Evolutionary conservation across 2,329 filamentous ascomycete species (phyloP).

Genomic region (Tolypocladium tropicale): DNA sequence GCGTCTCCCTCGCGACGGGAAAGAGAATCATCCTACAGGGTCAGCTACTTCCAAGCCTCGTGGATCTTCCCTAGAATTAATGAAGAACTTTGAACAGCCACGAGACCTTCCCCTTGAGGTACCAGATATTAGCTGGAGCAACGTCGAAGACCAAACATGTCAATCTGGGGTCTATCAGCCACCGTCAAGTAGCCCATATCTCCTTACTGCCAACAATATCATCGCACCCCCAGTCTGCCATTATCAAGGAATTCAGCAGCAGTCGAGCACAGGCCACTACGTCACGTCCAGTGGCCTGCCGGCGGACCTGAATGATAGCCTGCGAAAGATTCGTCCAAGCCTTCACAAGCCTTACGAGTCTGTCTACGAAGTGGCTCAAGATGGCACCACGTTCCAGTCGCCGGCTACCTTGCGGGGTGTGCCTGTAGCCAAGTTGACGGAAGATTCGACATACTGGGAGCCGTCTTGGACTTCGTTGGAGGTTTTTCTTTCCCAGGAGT

Average conservation of each 20-base stretch:
- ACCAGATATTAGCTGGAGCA: background rate
- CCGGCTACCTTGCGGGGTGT: slow-evolving; percentile 15
- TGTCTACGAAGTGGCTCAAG: slow-evolving; percentile 10
- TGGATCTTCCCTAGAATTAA: background rate
- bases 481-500: slow-evolving; percentile 14
- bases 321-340: background rate
- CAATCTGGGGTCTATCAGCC: background rate
- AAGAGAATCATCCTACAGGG: background rate
- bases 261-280: background rate
- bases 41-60: background rate
- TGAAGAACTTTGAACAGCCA: background rate
- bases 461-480: slow-evolving; percentile 19
- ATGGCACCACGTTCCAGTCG: slow-evolving; percentile 12
- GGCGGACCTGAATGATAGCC: background rate
- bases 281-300: background rate
- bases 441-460: slow-evolving; percentile 20
- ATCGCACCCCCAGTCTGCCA: background rate
- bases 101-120: background rate
- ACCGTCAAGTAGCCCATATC: background rate
- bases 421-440: slow-evolving; percentile 16
- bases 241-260: background rate
- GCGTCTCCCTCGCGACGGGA: background rate
- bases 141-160: background rate
- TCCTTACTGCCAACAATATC: no score
- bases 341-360: slow-evolving; percentile 1